Conservation (phyloP, 495 filamentous ascomycete species). For the Penicillium nucicola region DNA sequence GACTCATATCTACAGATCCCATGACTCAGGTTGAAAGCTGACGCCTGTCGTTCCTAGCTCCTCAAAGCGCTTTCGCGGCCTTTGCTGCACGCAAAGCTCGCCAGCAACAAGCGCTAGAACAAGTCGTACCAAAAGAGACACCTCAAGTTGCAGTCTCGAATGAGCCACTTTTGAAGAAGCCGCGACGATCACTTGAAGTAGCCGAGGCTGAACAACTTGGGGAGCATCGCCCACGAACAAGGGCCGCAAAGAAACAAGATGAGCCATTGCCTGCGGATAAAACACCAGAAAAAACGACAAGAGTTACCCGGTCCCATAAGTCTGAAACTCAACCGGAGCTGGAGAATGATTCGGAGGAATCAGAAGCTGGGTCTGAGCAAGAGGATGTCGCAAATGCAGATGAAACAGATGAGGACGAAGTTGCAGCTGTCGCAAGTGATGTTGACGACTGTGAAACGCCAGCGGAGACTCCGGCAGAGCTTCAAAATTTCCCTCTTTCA, state of each 20-base stretch:
- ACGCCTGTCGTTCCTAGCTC: conserved; percentile 18
- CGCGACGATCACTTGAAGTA: conserved; percentile 29
- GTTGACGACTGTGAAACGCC: conserved; percentile 37
- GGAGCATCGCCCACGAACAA: conserved; percentile 18
- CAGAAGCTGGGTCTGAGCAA: conserved; percentile 21
- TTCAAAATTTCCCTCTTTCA: conserved; percentile 43
- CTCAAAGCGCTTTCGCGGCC: conserved; percentile 46
- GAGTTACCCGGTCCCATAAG: conserved; percentile 1
- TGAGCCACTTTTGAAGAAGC: conserved; percentile 37
- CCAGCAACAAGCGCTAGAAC: conserved; percentile 34
- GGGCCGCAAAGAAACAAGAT: conserved; percentile 24
- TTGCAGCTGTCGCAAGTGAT: conserved; percentile 24
- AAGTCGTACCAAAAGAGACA: conserved; percentile 13
- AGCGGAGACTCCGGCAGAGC: conserved; percentile 26
- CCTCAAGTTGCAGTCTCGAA: conserved; percentile 10
- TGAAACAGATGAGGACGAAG: conserved; percentile 23
- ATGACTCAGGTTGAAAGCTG: neutral
- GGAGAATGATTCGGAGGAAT: conserved; percentile 15
- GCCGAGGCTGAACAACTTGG: conserved; percentile 6
- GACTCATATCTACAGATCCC: neutral
- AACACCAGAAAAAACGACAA: conserved; percentile 2
- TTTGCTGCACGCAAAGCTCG: conserved; percentile 48
- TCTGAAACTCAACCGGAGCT: neutral
- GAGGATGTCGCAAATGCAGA: conserved; percentile 8
- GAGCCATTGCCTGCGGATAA: conserved; percentile 10